phyloP scores from a whole-genome alignment of 768 basidiomycete genomes.

The Lactarius tabidus region DNA sequence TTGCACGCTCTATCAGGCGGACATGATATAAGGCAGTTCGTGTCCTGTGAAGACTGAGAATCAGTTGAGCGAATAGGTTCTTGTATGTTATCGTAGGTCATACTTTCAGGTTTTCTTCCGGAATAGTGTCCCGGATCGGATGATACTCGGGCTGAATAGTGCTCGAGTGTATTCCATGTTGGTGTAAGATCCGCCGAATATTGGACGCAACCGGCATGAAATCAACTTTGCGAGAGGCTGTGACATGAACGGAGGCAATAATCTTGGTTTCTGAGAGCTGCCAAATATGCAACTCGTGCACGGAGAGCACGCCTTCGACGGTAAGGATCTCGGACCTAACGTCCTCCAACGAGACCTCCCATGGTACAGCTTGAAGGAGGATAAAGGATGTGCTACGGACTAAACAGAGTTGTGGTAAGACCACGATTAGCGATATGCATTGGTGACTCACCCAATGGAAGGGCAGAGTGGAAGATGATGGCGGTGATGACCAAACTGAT shows the following conservation, averaged over 20 bases:
- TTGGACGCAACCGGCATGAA: conserved; percentile 88
- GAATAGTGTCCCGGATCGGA: conserved; percentile 35
- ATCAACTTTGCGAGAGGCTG: conserved; percentile 73
- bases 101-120: conserved; percentile 52
- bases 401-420: conserved; percentile 30
- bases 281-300: conserved; percentile 98
- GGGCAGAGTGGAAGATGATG: conserved; percentile 94
- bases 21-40: conserved; percentile 68
- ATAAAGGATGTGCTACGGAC: conserved; percentile 93
- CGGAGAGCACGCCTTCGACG: conserved; percentile 80
- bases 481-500: conserved; percentile 92
- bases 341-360: conserved; percentile 84
- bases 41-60: conserved; percentile 45
- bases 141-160: conserved; percentile 92
- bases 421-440: conserved; percentile 4
- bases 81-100: neutral
- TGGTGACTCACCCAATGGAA: conserved; percentile 69
- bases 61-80: conserved; percentile 7
- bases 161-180: conserved; percentile 90
- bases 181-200: conserved; percentile 80
- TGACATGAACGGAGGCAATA: conserved; percentile 93
- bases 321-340: conserved; percentile 76
- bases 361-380: conserved; percentile 89
- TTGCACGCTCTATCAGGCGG: conserved; percentile 66
- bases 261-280: conserved; percentile 93